Percentiles rank a stretch among this genome's conserved stretches.
Conservation (phyloP, 2,329 filamentous ascomycete genomes). For the Xylaria sp. region DNA sequence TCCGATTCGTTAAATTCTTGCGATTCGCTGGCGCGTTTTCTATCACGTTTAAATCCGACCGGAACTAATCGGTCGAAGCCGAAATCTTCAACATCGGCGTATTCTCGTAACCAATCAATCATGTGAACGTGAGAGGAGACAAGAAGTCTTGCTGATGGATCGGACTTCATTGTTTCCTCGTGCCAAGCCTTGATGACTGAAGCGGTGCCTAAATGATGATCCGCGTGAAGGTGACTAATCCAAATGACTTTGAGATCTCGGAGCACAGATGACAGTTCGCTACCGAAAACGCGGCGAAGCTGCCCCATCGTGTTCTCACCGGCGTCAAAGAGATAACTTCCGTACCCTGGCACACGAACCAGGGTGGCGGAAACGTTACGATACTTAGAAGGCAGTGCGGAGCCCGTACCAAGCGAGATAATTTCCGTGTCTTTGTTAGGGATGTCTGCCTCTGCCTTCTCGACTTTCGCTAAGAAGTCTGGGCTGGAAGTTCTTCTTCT, state of each 20-base stretch:
- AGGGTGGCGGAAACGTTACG: slow-evolving; percentile 94
- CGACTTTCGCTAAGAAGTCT: slow-evolving; percentile 50
- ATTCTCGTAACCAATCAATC: slow-evolving; percentile 81
- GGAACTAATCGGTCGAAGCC: slow-evolving; percentile 67
- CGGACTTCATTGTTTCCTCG: slow-evolving; percentile 58
- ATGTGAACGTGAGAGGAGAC: slow-evolving; percentile 78
- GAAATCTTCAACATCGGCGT: slow-evolving; percentile 79
- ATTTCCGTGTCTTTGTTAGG: slow-evolving; percentile 83
- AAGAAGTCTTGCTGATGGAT: slow-evolving; percentile 60
- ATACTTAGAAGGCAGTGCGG: slow-evolving; percentile 89
- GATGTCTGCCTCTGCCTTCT: slow-evolving; percentile 69
- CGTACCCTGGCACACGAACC: slow-evolving; percentile 82
- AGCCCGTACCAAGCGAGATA: slow-evolving; percentile 89
- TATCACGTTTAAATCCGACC: background rate
- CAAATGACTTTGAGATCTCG: slow-evolving; percentile 83
- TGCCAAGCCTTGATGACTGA: slow-evolving; percentile 87
- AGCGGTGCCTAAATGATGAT: slow-evolving; percentile 91
- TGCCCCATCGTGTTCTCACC: slow-evolving; percentile 95
- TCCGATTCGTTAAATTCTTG: slow-evolving; percentile 52
- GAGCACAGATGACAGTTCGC: slow-evolving; percentile 77
- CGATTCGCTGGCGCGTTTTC: slow-evolving; percentile 41
- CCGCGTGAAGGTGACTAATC: slow-evolving; percentile 95
- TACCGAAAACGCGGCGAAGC: slow-evolving; percentile 77
- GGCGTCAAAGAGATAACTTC: slow-evolving; percentile 90
- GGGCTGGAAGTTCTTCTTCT: slow-evolving; percentile 47